phyloP scores from a whole-genome alignment of 2,329 filamentous ascomycete species.

The Diaporthe ampelina region DNA sequence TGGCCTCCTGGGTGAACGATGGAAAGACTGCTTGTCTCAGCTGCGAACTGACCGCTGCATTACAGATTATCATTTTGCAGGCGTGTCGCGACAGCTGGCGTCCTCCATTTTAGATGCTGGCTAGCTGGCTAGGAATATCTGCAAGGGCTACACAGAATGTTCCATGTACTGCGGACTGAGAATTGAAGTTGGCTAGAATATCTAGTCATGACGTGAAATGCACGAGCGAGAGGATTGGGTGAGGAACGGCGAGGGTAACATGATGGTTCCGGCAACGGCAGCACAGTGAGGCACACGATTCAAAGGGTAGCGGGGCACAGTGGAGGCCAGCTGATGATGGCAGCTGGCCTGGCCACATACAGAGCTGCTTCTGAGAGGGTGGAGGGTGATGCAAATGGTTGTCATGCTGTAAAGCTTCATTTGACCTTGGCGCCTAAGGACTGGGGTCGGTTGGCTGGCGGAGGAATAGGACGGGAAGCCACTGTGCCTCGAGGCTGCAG shows the following conservation, averaged over 20 bases:
- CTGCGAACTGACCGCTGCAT: background rate
- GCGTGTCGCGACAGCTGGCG: background rate
- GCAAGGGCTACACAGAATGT: too few species aligned
- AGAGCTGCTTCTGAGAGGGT: background rate
- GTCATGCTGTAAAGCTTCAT: background rate
- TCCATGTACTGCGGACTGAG: too few species aligned
- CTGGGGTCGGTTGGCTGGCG: conserved; percentile 1
- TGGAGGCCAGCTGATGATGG: too few species aligned
- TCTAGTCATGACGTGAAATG: background rate
- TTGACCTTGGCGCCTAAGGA: conserved; percentile 3
- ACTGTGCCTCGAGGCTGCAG: background rate
- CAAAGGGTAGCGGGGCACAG: background rate
- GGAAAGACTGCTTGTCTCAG: too few species aligned
- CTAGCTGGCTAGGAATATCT: too few species aligned
- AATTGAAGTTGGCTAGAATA: too few species aligned
- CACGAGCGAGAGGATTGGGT: background rate
- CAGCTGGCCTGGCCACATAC: background rate
- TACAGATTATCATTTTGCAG: background rate
- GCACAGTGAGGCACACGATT: background rate
- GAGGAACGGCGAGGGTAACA: background rate
- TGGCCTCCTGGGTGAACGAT: too few species aligned
- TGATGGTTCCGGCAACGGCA: background rate
- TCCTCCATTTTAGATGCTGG: background rate
- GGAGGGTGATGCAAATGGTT: background rate
- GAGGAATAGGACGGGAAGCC: conserved; percentile 1